Base-by-base conservation (phyloP, 129 eudicot species). In the Lactuca sativa region DNA sequence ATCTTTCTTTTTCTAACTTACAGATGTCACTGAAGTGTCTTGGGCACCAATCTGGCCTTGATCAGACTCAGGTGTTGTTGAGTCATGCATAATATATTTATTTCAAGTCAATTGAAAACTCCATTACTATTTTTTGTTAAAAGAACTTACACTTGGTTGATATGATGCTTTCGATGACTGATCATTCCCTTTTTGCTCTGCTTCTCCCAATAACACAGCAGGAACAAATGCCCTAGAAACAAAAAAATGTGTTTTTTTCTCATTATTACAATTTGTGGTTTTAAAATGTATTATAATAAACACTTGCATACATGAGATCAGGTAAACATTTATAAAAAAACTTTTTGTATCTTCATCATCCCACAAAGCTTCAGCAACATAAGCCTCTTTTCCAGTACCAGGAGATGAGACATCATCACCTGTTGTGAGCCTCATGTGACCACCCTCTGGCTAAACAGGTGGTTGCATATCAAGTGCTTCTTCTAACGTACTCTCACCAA, bases 391-490 rank as follows among this genome's bases (percentile, higher is more conserved):
- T 58, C 88, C 91, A 60, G 86, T 58, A 79, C 81, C 85, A 71
- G 95, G 74, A 74, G 96, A 88, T 62, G 80, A 73, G 49, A 56
- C 61, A 58, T 89, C 98, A 67, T 89, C 98, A 64, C 95, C 82
- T 59, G 96, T 79, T 59, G 91, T 85, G 59, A 92, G 84, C 77
- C 98, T 86, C 63, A 96, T 92, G 83, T 86, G 91, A 70, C 95
- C 89, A 83, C 89, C 98, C 82, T 92, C 98, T 25, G 98, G 96
- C 98, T 89, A 86, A 66, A 75, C 91, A 10, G 96, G 98, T 73
- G 98, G 96, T 69, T 86, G 95, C 89, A 85, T 89, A 71, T 92
- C 98, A 47, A 92, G 96, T 40, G 98, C 95, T 85, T 92, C 98
- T 9, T 96, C 98, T 78, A 92, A 84, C 62, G 96, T 92, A 44